A percentile compares a stretch with the other conserved stretches of the same genome.
Conservation (phyloP, 2,329 filamentous ascomycete species). For the Paecilomyces variotii region DNA sequence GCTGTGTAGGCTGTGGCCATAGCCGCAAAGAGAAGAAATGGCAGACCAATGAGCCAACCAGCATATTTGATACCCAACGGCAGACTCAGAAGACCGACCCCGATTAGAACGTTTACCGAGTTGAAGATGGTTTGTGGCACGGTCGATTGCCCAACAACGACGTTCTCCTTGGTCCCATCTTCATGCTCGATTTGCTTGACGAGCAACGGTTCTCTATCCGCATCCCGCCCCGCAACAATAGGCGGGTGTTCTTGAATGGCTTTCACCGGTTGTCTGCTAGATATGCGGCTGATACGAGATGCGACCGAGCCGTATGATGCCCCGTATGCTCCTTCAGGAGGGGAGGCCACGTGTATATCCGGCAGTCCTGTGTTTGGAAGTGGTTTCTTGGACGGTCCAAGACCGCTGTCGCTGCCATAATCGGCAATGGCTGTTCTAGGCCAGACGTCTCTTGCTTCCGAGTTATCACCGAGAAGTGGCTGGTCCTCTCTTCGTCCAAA, state of each 20-base stretch:
- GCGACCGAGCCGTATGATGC: conserved; percentile 54
- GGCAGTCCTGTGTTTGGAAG: conserved; percentile 2
- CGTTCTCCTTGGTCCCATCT: conserved; percentile 73
- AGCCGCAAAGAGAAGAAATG: conserved; percentile 66
- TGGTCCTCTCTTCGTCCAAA: conserved; percentile 12
- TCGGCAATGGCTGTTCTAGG: conserved; percentile 19
- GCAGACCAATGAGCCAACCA: conserved; percentile 77
- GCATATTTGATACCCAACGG: conserved; percentile 81
- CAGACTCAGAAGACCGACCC: conserved; percentile 79
- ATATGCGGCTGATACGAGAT: conserved; percentile 49
- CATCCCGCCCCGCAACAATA: conserved; percentile 42
- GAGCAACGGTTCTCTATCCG: conserved; percentile 65
- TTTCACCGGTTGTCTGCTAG: conserved; percentile 48
- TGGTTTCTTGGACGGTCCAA: conserved; percentile 10
- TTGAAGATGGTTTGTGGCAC: conserved; percentile 95
- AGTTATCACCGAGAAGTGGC: conserved; percentile 12
- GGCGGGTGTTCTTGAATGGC: conserved; percentile 45
- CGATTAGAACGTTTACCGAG: conserved; percentile 86
- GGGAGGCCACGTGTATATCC: conserved; percentile 50
- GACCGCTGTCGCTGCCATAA: conserved; percentile 9
- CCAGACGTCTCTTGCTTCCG: conserved; percentile 18
- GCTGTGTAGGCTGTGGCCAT: conserved; percentile 78
- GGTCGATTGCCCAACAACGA: conserved; percentile 89
- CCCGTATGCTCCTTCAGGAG: conserved; percentile 65
- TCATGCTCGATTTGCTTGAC: conserved; percentile 79